Conservation (phyloP, 2,329 filamentous ascomycete species). For the Sporothrix phasma region DNA sequence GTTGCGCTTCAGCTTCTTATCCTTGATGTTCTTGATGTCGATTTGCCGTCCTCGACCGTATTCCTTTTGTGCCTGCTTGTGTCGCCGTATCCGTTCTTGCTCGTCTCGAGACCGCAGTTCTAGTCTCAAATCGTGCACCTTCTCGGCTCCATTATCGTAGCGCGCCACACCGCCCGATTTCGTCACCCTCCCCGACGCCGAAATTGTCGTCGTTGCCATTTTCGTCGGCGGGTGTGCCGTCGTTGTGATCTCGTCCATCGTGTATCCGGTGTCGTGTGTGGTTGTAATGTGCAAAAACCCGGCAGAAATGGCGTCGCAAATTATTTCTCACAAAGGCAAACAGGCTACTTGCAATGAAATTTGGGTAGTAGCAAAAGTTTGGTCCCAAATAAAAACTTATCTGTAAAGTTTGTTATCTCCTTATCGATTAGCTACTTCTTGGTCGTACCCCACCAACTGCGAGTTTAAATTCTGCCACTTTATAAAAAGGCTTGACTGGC, state of each 20-base stretch:
- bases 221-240: not conserved
- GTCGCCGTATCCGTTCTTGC: slow-evolving; percentile 40
- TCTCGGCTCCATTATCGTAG: slow-evolving; percentile 40
- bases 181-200: not conserved
- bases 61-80: slow-evolving; percentile 55
- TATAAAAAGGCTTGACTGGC: not conserved
- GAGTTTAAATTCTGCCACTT: slow-evolving; percentile 5
- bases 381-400: slow-evolving; percentile 13
- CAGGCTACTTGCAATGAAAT: not conserved
- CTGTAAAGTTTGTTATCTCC: slow-evolving; percentile 3
- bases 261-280: not conserved
- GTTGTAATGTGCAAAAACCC: not conserved
- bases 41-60: slow-evolving; percentile 76
- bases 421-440: slow-evolving; percentile 12
- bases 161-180: not conserved
- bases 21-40: slow-evolving; percentile 59
- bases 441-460: slow-evolving; percentile 8
- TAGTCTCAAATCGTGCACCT: slow-evolving; percentile 39
- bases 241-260: slow-evolving; percentile 12
- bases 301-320: not conserved
- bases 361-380: not conserved
- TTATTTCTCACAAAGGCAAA: not conserved
- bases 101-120: slow-evolving; percentile 44
- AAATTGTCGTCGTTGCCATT: not conserved
- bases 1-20: slow-evolving; percentile 82